Conservation (phyloP, 495 filamentous ascomycete species). For the Cryomyces minteri region DNA sequence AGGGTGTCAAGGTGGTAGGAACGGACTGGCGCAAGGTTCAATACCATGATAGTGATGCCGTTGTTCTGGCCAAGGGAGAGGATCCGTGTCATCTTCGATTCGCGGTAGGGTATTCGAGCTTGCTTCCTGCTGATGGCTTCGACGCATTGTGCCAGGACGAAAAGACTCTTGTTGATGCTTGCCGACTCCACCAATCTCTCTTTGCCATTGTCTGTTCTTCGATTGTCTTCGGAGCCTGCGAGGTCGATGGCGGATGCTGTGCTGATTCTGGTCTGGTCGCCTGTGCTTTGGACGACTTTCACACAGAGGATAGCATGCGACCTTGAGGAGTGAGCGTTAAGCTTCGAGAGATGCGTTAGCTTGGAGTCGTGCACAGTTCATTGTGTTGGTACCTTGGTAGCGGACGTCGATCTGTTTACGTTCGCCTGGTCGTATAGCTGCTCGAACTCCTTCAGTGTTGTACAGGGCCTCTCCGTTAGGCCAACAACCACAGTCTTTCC, state of each 20-base stretch:
- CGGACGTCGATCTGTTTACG: constrained; percentile 74
- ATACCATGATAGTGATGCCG: constrained; percentile 87
- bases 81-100: constrained; percentile 96
- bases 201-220: constrained; percentile 85
- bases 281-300: constrained; percentile 59
- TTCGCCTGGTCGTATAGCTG: constrained; percentile 85
- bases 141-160: constrained; percentile 87
- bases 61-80: constrained; percentile 88
- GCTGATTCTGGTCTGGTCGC: constrained; percentile 51
- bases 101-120: constrained; percentile 74
- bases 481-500: constrained; percentile 90
- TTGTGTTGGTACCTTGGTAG: constrained; percentile 48
- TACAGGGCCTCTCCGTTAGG: constrained; percentile 68
- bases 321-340: constrained; percentile 87
- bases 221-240: constrained; percentile 90
- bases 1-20: constrained; percentile 90
- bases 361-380: background rate
- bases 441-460: constrained; percentile 85
- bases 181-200: constrained; percentile 89
- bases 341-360: constrained; percentile 16
- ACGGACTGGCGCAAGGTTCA: constrained; percentile 73
- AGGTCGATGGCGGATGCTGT: constrained; percentile 90
- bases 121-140: constrained; percentile 77
- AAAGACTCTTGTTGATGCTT: constrained; percentile 95
- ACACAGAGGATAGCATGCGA: constrained; percentile 90